A percentile compares a stretch with the other conserved stretches of the same genome.
Evolutionary conservation across 139 green algal species (phyloP).

Genomic region (Deuterostichococcus epilithicus): DNA sequence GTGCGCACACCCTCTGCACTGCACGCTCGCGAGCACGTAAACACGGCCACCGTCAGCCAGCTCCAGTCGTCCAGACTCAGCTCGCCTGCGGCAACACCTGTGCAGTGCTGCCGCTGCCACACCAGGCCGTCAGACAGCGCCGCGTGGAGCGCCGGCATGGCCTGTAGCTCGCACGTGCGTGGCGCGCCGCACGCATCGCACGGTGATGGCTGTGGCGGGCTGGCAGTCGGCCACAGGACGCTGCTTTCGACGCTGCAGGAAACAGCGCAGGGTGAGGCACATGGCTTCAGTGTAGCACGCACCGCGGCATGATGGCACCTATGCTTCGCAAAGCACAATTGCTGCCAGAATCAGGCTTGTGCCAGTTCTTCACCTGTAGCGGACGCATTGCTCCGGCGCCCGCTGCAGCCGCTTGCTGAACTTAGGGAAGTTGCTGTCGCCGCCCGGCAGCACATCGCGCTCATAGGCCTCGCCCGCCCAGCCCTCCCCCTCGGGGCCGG

Average conservation of each 20-base stretch:
- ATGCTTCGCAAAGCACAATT: no score
- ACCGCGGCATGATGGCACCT: no score
- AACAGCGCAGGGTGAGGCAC: neutral
- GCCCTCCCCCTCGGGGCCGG: constrained; percentile 6
- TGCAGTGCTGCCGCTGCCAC: neutral
- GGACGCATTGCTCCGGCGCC: constrained; percentile 58
- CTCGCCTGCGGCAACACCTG: neutral
- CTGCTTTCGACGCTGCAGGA: constrained; percentile 28
- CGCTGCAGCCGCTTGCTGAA: constrained; percentile 47
- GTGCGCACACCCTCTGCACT: neutral
- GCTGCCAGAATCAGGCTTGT: no score
- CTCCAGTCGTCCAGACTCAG: constrained; percentile 47
- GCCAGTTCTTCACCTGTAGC: constrained; percentile 42
- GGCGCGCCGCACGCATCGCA: constrained; percentile 39
- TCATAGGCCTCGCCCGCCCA: constrained; percentile 70
- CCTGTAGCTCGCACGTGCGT: constrained; percentile 57
- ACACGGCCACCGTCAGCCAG: constrained; percentile 54
- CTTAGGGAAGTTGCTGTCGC: constrained; percentile 47
- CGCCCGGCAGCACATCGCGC: constrained; percentile 34
- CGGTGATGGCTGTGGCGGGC: constrained; percentile 4
- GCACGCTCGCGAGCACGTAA: constrained; percentile 30
- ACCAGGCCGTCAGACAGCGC: neutral
- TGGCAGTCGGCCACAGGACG: constrained; percentile 35
- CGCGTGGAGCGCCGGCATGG: constrained; percentile 47
- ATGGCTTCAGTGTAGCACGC: no score